These are phyloP conservation scores for Gleditsia sinensis DNA, from an alignment of 306 rosid genomes.

Conservation along the genomic window DNA sequence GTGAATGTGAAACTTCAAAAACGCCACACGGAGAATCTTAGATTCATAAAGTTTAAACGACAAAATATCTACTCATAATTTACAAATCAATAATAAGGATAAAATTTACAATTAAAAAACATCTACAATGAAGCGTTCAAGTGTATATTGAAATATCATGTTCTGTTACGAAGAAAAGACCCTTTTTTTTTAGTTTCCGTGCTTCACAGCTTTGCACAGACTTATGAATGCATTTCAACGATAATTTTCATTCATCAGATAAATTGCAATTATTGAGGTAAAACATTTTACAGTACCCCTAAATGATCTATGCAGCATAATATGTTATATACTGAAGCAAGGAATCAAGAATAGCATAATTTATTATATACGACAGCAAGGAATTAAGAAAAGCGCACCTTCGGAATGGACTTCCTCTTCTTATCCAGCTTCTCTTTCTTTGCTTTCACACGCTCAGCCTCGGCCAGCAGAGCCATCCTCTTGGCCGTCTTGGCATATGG, in stretches of 20 bases:
- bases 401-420: conserved; percentile 54
- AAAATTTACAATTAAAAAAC: no score
- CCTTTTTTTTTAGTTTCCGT: no score
- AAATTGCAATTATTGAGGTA: background rate
- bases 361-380: background rate
- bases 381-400: conserved; percentile 39
- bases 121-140: background rate
- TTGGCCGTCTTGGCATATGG: conserved; percentile 69
- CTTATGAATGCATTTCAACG: background rate
- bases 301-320: background rate
- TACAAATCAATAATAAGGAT: no score
- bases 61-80: no score
- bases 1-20: no score
- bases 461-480: conserved; percentile 69
- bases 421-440: conserved; percentile 67
- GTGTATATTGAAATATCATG: background rate
- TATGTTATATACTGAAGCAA: background rate
- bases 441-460: conserved; percentile 64
- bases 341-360: no score
- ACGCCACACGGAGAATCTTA: no score
- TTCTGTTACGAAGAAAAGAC: no score
- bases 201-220: background rate
- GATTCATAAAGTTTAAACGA: no score
- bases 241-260: background rate
- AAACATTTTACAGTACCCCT: conserved; percentile 41